Percentiles rank a stretch among this genome's conserved stretches.
phyloP scores from a whole-genome alignment of 2,329 filamentous ascomycete species.

The Xylariales sp. region DNA sequence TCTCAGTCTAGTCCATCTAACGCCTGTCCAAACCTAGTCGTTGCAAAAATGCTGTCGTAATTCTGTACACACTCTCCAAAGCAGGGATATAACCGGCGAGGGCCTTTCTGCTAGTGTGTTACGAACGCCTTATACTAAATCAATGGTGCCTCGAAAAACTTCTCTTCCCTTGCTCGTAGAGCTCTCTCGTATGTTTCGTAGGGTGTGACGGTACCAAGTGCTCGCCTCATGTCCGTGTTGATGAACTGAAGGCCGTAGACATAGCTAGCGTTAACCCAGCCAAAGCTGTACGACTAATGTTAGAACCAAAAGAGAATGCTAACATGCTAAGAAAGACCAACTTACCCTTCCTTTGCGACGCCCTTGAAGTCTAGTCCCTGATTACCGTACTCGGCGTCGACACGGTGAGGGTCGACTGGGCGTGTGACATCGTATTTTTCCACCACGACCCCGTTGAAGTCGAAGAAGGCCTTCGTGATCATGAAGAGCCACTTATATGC shows the following conservation, averaged over 20 bases:
- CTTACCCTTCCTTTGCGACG: conserved; percentile 94
- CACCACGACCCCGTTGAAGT: conserved; percentile 97
- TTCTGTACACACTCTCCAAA: background rate
- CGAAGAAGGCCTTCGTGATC: conserved; percentile 98
- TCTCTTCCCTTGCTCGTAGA: conserved; percentile 65
- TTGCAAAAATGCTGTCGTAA: conserved; percentile 18
- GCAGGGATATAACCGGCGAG: background rate
- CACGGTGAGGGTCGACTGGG: conserved; percentile 88
- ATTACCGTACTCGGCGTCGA: conserved; percentile 97
- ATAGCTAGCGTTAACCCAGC: conserved; percentile 99
- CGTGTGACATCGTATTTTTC: conserved; percentile 99
- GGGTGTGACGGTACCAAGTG: conserved; percentile 86
- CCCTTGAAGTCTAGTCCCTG: conserved; percentile 96
- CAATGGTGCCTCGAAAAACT: conserved; percentile 55
- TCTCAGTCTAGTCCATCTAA: conserved; percentile 22
- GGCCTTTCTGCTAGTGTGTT: background rate
- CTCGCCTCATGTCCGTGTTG: conserved; percentile 88
- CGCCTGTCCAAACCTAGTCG: background rate
- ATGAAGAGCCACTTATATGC: conserved; percentile 98
- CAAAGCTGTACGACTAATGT: conserved; percentile 73
- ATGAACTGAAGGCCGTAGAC: conserved; percentile 92
- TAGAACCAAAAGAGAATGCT: background rate
- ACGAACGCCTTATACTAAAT: conserved; percentile 10
- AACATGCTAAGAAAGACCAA: conserved; percentile 44
- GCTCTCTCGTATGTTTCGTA: conserved; percentile 86